These are phyloP conservation scores for Lactuca sativa DNA, from an alignment of 129 eudicot genomes.

Conservation along the genomic window DNA sequence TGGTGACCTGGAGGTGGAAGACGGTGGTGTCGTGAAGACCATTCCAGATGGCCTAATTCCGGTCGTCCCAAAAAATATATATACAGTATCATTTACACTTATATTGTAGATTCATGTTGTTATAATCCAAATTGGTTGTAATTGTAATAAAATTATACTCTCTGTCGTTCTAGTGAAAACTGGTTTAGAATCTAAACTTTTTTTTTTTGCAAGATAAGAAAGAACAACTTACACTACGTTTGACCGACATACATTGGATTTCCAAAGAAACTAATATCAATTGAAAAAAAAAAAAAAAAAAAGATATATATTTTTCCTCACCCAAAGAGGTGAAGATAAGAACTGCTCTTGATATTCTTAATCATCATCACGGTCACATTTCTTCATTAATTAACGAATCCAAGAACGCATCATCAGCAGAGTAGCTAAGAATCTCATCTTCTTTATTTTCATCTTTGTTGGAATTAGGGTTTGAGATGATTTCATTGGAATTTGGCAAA, in stretches of 20 bases:
- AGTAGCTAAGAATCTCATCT: background rate
- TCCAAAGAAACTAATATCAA: background rate
- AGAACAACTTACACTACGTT: background rate
- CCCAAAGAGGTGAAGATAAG: background rate
- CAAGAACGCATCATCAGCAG: slow-evolving; percentile 48
- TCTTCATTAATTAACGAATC: slow-evolving; percentile 59
- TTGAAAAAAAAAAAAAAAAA: too few species aligned
- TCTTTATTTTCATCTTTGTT: background rate
- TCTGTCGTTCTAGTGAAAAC: background rate
- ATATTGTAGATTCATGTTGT: background rate
- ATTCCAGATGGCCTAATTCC: too few species aligned
- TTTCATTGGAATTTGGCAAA: slow-evolving; percentile 8
- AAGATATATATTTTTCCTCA: background rate
- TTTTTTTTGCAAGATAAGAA: background rate
- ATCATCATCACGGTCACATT: slow-evolving; percentile 15
- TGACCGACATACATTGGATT: background rate
- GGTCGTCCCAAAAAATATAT: too few species aligned
- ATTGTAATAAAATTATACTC: background rate
- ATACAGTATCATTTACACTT: background rate
- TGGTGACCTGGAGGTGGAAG: too few species aligned
- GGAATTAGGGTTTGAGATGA: slow-evolving; percentile 17
- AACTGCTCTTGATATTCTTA: background rate
- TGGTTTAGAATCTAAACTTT: too few species aligned
- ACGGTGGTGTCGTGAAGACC: too few species aligned
- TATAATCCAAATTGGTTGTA: slow-evolving; percentile 16